A percentile compares a stretch with the other conserved stretches of the same genome.
Conservation (phyloP, 2,329 filamentous ascomycete genomes). For the Claviceps sp. region DNA sequence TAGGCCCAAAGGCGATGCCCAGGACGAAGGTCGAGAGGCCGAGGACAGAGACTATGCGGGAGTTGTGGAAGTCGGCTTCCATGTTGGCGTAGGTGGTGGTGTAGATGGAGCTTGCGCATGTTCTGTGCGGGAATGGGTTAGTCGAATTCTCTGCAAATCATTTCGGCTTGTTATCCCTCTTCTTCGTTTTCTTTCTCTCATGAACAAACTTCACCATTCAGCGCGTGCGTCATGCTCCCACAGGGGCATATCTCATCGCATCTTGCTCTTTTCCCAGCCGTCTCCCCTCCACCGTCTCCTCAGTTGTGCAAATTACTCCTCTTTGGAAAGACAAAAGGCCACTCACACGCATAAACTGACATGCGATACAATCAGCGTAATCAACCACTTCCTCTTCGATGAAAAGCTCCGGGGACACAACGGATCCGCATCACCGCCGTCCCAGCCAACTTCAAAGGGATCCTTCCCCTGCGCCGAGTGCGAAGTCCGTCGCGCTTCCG, state of each 20-base stretch:
- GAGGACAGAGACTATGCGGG: constrained; percentile 59
- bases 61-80: constrained; percentile 57
- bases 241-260: too few relatives aligned
- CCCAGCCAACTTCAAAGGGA: constrained; percentile 60
- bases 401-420: constrained; percentile 59
- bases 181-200: background rate
- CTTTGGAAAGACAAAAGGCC: background rate
- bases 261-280: too few relatives aligned
- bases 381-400: constrained; percentile 59
- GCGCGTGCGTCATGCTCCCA: too few relatives aligned
- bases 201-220: background rate
- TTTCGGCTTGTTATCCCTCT: background rate
- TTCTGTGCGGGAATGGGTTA: constrained; percentile 32
- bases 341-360: constrained; percentile 76
- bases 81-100: constrained; percentile 71
- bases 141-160: background rate
- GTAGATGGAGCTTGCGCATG: constrained; percentile 79
- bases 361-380: constrained; percentile 59
- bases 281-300: too few relatives aligned
- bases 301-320: too few relatives aligned
- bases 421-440: constrained; percentile 57
- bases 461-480: constrained; percentile 19
- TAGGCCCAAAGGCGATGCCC: constrained; percentile 52
- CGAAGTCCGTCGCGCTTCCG: constrained; percentile 3
- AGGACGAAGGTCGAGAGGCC: constrained; percentile 75